Percentiles rank a stretch among this genome's conserved stretches.
phyloP scores from a whole-genome alignment of 23 red algal genomes.

The Pyropia haitanensis region DNA sequence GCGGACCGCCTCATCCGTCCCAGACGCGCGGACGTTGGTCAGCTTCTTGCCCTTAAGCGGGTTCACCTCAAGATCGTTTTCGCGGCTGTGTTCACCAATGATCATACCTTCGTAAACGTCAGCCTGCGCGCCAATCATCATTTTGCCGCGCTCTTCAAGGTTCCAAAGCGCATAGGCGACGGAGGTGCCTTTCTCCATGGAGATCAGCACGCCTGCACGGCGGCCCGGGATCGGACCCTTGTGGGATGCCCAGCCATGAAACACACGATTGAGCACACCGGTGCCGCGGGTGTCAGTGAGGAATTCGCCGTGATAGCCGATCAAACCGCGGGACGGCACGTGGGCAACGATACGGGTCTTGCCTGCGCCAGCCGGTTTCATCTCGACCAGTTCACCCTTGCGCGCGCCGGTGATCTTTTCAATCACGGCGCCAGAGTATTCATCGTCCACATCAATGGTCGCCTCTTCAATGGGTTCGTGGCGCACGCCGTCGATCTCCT shows the following conservation, averaged over 20 bases:
- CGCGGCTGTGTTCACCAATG: conserved; percentile 7
- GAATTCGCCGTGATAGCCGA: conserved; percentile 1
- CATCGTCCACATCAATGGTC: conserved; percentile 1
- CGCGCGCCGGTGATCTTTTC: neutral
- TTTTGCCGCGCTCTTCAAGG: conserved; percentile 1
- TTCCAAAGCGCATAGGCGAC: neutral
- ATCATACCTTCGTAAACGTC: conserved; percentile 16
- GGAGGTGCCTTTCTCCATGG: neutral
- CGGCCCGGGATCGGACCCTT: neutral
- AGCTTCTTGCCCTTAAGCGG: conserved; percentile 5
- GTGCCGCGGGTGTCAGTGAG: conserved; percentile 8
- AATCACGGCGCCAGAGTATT: conserved; percentile 10
- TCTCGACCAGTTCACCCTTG: neutral
- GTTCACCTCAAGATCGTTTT: conserved; percentile 9
- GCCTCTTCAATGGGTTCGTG: conserved; percentile 11
- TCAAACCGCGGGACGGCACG: conserved; percentile 9
- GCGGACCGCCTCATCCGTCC: neutral
- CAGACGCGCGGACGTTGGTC: conserved; percentile 2
- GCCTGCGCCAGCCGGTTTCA: too few relatives aligned
- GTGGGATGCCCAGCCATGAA: neutral
- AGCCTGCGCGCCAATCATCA: neutral
- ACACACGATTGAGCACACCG: neutral
- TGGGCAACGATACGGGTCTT: too few relatives aligned
- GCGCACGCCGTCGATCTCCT: neutral
- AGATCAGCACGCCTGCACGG: neutral